Conservation (phyloP, 139 green algal genomes). For the Coccomyxa sp. region DNA sequence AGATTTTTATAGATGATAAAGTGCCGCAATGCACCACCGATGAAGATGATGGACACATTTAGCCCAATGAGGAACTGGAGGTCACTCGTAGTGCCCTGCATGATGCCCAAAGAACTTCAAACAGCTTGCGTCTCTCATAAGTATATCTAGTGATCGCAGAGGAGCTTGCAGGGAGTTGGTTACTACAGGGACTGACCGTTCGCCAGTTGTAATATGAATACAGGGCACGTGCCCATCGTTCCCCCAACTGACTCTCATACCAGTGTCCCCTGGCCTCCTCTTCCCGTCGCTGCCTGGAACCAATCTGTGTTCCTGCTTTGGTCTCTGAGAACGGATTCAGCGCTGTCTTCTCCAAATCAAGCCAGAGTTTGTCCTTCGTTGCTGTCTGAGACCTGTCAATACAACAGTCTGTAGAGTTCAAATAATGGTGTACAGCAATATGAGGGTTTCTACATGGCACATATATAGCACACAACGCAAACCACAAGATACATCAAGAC, state of each 20-base stretch:
- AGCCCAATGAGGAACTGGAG: conserved; percentile 21
- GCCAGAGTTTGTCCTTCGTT: too few relatives aligned
- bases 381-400: too few relatives aligned
- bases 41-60: conserved; percentile 3
- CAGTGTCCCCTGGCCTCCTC: neutral
- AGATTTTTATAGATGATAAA: neutral
- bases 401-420: too few relatives aligned
- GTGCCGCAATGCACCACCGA: conserved; percentile 3
- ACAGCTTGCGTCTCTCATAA: neutral
- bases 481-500: too few relatives aligned
- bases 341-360: neutral
- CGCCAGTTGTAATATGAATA: conserved; percentile 2
- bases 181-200: neutral
- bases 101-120: neutral
- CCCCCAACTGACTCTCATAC: neutral
- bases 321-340: neutral
- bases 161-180: neutral
- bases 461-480: too few relatives aligned
- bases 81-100: conserved; percentile 18
- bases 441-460: too few relatives aligned
- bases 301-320: neutral
- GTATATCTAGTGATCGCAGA: neutral
- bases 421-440: too few relatives aligned
- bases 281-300: neutral
- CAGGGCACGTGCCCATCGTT: neutral